These are phyloP conservation scores for Colletotrichum costaricense DNA, from an alignment of 2,329 filamentous ascomycete species.

Conservation along the genomic window DNA sequence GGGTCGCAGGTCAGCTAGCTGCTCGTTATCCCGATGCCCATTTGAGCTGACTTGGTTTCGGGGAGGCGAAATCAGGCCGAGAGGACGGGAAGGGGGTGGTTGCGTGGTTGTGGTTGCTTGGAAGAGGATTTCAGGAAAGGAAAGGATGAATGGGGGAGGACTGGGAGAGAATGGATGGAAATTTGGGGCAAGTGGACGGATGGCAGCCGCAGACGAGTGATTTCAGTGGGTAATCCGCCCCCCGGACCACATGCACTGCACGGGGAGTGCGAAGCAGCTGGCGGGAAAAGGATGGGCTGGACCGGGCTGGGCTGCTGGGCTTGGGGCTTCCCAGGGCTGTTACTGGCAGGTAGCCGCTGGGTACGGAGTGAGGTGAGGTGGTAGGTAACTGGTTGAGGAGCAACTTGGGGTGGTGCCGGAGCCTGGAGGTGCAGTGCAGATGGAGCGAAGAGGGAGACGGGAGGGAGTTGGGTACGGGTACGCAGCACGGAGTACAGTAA, in stretches of 20 bases:
- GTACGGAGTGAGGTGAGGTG: neutral
- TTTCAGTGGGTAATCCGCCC: slow-evolving; percentile 32
- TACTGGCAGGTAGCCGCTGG: slow-evolving; percentile 20
- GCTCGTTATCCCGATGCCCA: slow-evolving; percentile 31
- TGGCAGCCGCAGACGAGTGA: slow-evolving; percentile 33
- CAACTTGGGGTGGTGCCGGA: slow-evolving; percentile 13
- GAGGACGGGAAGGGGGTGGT: slow-evolving; percentile 25
- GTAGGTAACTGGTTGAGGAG: no score
- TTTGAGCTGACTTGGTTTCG: slow-evolving; percentile 30
- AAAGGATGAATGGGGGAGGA: slow-evolving; percentile 31
- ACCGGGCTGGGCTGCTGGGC: slow-evolving; percentile 29
- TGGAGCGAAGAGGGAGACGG: slow-evolving; percentile 12
- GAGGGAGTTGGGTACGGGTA: neutral
- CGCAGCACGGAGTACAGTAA: no score
- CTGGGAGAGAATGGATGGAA: slow-evolving; percentile 33
- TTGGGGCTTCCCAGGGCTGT: slow-evolving; percentile 12
- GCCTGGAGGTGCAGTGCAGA: slow-evolving; percentile 24
- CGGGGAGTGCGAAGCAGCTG: slow-evolving; percentile 24
- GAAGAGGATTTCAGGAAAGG: slow-evolving; percentile 28
- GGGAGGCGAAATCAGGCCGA: slow-evolving; percentile 30
- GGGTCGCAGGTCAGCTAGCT: slow-evolving; percentile 30
- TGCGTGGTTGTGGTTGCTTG: slow-evolving; percentile 24
- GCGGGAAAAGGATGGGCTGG: slow-evolving; percentile 28
- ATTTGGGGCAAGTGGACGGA: slow-evolving; percentile 34
- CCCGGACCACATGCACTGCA: slow-evolving; percentile 33